Percentiles rank a stretch among this genome's conserved stretches.
Evolutionary conservation across 371 early-diverging fungal genomes (phyloP).

Genomic region (Mortierella sp.): DNA sequence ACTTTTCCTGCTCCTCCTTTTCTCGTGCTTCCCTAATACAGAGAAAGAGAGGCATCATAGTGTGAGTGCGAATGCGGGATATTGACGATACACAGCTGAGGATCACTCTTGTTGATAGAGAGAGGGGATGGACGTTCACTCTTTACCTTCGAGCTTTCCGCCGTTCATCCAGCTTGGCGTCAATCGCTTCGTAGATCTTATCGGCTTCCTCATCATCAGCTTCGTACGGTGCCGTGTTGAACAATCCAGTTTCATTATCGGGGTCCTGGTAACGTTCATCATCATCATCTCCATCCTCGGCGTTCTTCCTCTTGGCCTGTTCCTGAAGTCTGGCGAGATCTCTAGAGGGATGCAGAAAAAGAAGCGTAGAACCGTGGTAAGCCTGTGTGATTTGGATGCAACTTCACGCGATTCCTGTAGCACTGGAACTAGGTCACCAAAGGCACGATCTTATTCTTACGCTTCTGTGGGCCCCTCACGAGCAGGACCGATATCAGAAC

Average conservation of each 20-base stretch:
- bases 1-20: conserved; percentile 63
- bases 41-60: neutral
- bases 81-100: no score
- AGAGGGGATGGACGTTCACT: no score
- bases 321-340: conserved; percentile 55
- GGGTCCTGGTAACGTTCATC: conserved; percentile 89
- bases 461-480: conserved; percentile 77
- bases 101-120: no score
- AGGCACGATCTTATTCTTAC: no score
- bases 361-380: no score
- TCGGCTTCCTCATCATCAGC: conserved; percentile 98
- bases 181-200: conserved; percentile 90
- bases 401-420: no score
- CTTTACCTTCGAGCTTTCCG: conserved; percentile 78
- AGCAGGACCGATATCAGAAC: conserved; percentile 97
- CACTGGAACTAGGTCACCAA: no score
- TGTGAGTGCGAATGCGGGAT: no score
- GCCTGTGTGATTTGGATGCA: no score
- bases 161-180: conserved; percentile 90
- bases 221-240: conserved; percentile 89
- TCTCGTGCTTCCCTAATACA: conserved; percentile 67
- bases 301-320: conserved; percentile 54
- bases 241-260: conserved; percentile 94
- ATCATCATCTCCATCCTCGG: conserved; percentile 72
- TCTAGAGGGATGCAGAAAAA: conserved; percentile 22